A percentile compares a stretch with the other conserved stretches of the same genome.
Evolutionary conservation across 768 basidiomycete species (phyloP).

Genomic region (Boletus reticuloceps): DNA sequence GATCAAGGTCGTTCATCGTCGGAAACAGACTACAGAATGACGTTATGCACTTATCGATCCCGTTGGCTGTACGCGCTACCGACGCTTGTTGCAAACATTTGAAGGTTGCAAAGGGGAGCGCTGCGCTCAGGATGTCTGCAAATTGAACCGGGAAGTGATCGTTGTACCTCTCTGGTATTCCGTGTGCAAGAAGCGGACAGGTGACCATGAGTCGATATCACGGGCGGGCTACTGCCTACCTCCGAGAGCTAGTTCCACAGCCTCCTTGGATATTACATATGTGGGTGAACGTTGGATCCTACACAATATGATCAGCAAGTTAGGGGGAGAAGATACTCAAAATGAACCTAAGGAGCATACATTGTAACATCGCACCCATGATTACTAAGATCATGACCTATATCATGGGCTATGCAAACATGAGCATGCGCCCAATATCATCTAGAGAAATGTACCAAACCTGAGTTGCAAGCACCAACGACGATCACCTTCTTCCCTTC

Average conservation of each 20-base stretch:
- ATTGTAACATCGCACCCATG: constrained; percentile 30
- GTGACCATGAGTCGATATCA: background rate
- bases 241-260: constrained; percentile 3
- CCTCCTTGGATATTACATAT: constrained; percentile 21
- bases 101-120: constrained; percentile 21
- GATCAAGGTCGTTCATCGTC: background rate
- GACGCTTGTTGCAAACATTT: constrained; percentile 12
- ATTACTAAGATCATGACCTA: constrained; percentile 33
- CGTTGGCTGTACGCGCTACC: constrained; percentile 8
- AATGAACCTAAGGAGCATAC: constrained; percentile 2
- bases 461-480: constrained; percentile 62
- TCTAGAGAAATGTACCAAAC: constrained; percentile 24
- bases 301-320: background rate
- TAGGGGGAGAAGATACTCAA: constrained; percentile 25
- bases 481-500: constrained; percentile 62
- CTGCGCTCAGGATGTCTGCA: constrained; percentile 21
- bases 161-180: constrained; percentile 23
- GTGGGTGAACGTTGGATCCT: constrained; percentile 32
- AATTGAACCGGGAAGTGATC: constrained; percentile 25
- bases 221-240: constrained; percentile 5
- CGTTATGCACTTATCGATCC: constrained; percentile 21
- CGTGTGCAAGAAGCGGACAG: background rate
- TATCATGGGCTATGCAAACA: constrained; percentile 34
- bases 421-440: background rate
- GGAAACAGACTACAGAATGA: background rate